Conservation (phyloP, 257 asterid genomes). For the Solanum neorickii region DNA sequence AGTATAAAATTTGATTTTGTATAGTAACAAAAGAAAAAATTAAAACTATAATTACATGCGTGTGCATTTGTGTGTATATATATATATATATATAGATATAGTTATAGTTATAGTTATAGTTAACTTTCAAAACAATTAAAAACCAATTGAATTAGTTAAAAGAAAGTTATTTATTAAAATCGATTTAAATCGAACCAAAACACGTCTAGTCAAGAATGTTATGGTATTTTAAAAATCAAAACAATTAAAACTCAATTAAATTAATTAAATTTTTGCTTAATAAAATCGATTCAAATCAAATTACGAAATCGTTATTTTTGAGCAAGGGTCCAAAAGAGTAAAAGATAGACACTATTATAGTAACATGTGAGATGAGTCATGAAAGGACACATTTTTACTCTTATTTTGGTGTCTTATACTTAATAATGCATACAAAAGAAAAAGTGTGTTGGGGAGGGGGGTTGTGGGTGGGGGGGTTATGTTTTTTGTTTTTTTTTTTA, state of each 20-base stretch:
- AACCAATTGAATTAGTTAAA: neutral
- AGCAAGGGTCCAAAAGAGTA: neutral
- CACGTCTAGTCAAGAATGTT: neutral
- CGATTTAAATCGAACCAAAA: neutral
- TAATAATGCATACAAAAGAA: neutral
- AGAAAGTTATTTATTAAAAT: neutral
- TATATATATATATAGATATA: no score
- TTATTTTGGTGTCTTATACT: neutral
- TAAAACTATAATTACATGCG: no score
- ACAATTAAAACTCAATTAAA: no score
- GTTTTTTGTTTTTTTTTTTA: no score
- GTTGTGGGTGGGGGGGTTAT: rapidly evolving
- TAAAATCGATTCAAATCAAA: no score
- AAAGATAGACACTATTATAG: neutral
- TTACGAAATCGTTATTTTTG: neutral
- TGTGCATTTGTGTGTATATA: no score
- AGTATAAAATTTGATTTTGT: neutral
- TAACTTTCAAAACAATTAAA: neutral
- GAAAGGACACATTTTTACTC: neutral
- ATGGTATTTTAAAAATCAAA: neutral
- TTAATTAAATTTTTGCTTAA: no score
- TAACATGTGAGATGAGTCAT: neutral
- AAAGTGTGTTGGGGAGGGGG: neutral
- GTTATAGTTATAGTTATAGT: no score
- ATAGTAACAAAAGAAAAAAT: neutral